phyloP scores from a whole-genome alignment of 2,329 filamentous ascomycete species.

The Xylaria sp. region DNA sequence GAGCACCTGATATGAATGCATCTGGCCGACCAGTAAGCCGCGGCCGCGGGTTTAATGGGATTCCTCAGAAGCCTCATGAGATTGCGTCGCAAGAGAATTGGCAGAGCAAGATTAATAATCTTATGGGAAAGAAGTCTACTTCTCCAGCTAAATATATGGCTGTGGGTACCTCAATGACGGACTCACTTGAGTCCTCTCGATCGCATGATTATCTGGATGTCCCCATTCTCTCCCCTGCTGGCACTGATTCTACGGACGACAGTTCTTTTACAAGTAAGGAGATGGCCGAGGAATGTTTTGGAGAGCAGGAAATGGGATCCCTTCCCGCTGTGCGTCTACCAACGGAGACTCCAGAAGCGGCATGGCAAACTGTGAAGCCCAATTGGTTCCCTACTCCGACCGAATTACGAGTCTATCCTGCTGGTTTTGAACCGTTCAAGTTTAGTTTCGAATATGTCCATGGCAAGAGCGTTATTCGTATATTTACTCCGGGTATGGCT shows the following conservation, averaged over 20 bases:
- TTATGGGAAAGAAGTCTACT: conserved; percentile 73
- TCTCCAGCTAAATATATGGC: conserved; percentile 68
- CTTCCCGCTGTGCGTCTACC: conserved; percentile 78
- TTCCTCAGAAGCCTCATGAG: conserved; percentile 47
- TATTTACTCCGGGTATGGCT: conserved; percentile 56
- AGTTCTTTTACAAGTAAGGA: conserved; percentile 69
- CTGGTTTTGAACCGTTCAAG: conserved; percentile 57
- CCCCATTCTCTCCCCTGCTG: conserved; percentile 66
- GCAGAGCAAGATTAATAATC: conserved; percentile 86
- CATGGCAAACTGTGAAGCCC: conserved; percentile 69
- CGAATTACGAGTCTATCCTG: conserved; percentile 61
- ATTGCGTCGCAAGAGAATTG: conserved; percentile 62
- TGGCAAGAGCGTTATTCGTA: conserved; percentile 56
- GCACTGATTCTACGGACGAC: conserved; percentile 52
- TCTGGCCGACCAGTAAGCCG: conserved; percentile 42
- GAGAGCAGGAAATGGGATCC: conserved; percentile 83
- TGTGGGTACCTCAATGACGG: conserved; percentile 75
- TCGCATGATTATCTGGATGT: conserved; percentile 71
- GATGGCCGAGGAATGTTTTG: conserved; percentile 83
- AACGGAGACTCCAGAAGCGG: conserved; percentile 67
- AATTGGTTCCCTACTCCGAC: conserved; percentile 66
- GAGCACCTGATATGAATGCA: conserved; percentile 29
- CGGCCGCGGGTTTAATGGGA: conserved; percentile 42
- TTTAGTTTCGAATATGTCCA: conserved; percentile 55
- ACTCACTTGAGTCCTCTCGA: conserved; percentile 68